A percentile compares a stretch with the other conserved stretches of the same genome.
Conservation (phyloP, 768 basidiomycete species). For the Dioszegia aurantiaca region DNA sequence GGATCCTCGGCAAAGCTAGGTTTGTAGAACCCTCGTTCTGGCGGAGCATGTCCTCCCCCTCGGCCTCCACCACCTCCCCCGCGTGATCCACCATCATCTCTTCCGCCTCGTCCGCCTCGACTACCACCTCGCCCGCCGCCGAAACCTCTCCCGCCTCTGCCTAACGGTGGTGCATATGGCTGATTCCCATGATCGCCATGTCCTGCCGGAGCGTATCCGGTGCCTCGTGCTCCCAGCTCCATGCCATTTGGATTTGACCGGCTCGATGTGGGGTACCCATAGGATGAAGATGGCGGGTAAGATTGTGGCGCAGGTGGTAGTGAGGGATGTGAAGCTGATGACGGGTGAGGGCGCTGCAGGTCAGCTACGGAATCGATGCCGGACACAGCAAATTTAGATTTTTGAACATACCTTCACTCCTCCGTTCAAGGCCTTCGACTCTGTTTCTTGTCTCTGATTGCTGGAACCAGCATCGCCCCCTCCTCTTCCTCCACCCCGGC, state of each 20-base stretch:
- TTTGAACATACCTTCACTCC: constrained; percentile 7
- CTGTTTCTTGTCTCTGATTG: not conserved
- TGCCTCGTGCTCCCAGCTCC: not conserved
- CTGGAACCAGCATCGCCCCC: not conserved
- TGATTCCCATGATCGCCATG: not conserved
- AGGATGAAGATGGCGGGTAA: not conserved
- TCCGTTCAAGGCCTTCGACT: not conserved
- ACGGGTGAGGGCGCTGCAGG: constrained; percentile 6
- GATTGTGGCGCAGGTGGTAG: not conserved
- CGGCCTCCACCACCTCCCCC: not conserved
- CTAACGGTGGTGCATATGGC: not conserved
- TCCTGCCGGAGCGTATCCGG: not conserved
- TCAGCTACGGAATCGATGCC: not conserved
- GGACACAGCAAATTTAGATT: not conserved
- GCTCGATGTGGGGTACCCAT: not conserved
- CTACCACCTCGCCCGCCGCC: not conserved
- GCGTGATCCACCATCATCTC: not conserved
- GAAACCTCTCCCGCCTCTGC: not conserved
- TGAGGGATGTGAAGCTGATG: not conserved
- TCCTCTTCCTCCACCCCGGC: constrained; percentile 11
- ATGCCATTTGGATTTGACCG: constrained; percentile 8
- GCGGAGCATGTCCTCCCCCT: not conserved
- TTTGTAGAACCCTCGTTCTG: constrained; percentile 16
- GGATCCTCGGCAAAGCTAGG: constrained; percentile 21
- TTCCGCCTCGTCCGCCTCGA: not conserved